Evolutionary conservation across 2,329 filamentous ascomycete species (phyloP).

Genomic region (Ustilaginoidea virens): DNA sequence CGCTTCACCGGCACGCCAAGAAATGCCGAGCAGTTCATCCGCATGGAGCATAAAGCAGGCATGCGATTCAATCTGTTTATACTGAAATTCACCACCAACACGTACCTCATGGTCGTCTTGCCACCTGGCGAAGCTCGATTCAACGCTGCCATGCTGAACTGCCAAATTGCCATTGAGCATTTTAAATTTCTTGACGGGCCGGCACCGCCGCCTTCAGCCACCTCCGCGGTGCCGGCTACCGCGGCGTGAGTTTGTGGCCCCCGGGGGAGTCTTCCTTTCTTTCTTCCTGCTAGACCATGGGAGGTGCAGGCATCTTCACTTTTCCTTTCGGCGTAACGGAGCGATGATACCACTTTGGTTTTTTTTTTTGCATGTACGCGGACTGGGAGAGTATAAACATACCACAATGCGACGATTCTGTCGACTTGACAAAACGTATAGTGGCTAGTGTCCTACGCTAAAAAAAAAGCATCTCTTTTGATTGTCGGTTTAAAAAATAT

Average conservation of each 20-base stretch:
- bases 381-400: no score
- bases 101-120: slow-evolving; percentile 83
- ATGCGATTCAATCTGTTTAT: slow-evolving; percentile 84
- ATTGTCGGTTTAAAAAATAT: no score
- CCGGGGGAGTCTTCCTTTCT: background rate
- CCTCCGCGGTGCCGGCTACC: slow-evolving; percentile 9
- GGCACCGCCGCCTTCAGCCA: slow-evolving; percentile 11
- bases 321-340: slow-evolving; percentile 2
- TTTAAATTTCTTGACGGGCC: slow-evolving; percentile 54
- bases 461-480: no score
- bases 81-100: slow-evolving; percentile 92
- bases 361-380: slow-evolving; percentile 1
- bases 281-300: no score
- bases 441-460: no score
- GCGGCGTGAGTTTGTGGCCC: background rate
- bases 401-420: no score
- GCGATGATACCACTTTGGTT: slow-evolving; percentile 3
- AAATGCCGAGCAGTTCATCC: slow-evolving; percentile 64
- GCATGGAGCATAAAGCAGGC: slow-evolving; percentile 66
- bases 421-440: no score
- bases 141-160: slow-evolving; percentile 82
- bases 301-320: background rate
- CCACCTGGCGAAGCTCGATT: slow-evolving; percentile 84
- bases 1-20: slow-evolving; percentile 69
- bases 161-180: slow-evolving; percentile 68